A percentile compares a stretch with the other conserved stretches of the same genome.
Evolutionary conservation across 192 early-diverging fungal genomes (phyloP).

Genomic region (Umbelopsis isabellina): DNA sequence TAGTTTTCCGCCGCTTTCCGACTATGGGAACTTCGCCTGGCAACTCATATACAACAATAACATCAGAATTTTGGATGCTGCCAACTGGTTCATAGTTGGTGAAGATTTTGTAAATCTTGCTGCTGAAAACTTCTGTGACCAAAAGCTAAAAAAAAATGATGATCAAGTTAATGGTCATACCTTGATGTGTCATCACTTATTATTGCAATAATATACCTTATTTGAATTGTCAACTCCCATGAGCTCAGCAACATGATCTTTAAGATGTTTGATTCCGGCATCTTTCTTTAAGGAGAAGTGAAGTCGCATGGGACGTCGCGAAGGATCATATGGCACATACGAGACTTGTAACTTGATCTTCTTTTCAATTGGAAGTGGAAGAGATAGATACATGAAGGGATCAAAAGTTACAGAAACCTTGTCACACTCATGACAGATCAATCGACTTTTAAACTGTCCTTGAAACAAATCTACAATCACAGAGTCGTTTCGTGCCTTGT

Average conservation of each 20-base stretch:
- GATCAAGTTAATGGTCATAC: neutral
- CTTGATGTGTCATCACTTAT: neutral
- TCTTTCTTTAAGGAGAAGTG: conserved; percentile 66
- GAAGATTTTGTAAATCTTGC: conserved; percentile 61
- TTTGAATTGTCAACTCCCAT: conserved; percentile 46
- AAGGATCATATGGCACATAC: conserved; percentile 56
- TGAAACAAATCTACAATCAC: conserved; percentile 58
- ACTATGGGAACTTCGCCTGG: conserved; percentile 32
- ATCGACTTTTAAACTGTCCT: conserved; percentile 44
- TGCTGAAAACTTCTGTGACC: conserved; percentile 53
- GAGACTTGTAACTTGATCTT: conserved; percentile 48
- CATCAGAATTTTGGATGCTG: conserved; percentile 37
- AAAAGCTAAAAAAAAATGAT: conserved; percentile 32
- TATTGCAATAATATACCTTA: conserved; percentile 11
- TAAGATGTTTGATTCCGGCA: conserved; percentile 60
- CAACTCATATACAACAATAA: conserved; percentile 40
- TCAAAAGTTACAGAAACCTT: conserved; percentile 86
- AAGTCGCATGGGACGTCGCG: conserved; percentile 46
- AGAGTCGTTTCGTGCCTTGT: conserved; percentile 78
- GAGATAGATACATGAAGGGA: conserved; percentile 77
- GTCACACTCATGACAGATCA: conserved; percentile 59
- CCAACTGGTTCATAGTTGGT: conserved; percentile 51
- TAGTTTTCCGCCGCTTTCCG: conserved; percentile 17
- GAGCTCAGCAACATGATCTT: conserved; percentile 59
- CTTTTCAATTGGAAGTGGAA: conserved; percentile 76